phyloP scores from a whole-genome alignment of 176 grass and related monocot species.

The Avena sativa region DNA sequence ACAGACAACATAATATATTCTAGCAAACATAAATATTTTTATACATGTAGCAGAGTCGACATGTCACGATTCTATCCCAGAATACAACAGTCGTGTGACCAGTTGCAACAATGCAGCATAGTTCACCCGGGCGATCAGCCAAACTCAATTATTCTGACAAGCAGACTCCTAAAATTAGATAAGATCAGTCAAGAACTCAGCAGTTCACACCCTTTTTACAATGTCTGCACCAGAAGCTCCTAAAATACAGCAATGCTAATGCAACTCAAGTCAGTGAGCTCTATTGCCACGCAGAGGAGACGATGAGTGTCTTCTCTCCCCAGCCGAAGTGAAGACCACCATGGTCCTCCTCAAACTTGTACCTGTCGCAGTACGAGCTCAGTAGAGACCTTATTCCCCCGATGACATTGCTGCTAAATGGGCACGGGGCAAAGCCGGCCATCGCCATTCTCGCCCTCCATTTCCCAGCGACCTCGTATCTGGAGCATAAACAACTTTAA shows the following conservation, averaged over 20 bases:
- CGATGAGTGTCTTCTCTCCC: constrained; percentile 85
- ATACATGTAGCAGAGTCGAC: constrained; percentile 42
- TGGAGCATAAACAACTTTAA: constrained; percentile 40
- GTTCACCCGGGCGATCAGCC: constrained; percentile 33
- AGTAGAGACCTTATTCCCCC: constrained; percentile 61
- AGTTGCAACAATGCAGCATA: constrained; percentile 37
- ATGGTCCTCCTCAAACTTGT: constrained; percentile 77
- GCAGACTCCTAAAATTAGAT: constrained; percentile 50
- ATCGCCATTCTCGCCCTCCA: constrained; percentile 96
- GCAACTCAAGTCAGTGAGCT: constrained; percentile 32
- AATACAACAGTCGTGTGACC: constrained; percentile 34
- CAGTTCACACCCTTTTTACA: constrained; percentile 48
- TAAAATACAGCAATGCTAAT: constrained; percentile 51
- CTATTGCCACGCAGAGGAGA: constrained; percentile 91
- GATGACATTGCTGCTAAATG: constrained; percentile 68
- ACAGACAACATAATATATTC: constrained; percentile 14
- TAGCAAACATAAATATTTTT: constrained; percentile 44
- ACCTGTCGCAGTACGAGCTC: constrained; percentile 80
- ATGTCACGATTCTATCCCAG: constrained; percentile 44
- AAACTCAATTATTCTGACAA: constrained; percentile 58
- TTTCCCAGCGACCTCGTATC: constrained; percentile 95
- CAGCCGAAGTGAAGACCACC: constrained; percentile 89
- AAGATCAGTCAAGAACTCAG: constrained; percentile 46
- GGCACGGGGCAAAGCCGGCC: constrained; percentile 76
- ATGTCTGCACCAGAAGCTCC: constrained; percentile 48